A percentile compares a stretch with the other conserved stretches of the same genome.
phyloP scores from a whole-genome alignment of 2,329 filamentous ascomycete species.

The Chaetoscypha palmicola region DNA sequence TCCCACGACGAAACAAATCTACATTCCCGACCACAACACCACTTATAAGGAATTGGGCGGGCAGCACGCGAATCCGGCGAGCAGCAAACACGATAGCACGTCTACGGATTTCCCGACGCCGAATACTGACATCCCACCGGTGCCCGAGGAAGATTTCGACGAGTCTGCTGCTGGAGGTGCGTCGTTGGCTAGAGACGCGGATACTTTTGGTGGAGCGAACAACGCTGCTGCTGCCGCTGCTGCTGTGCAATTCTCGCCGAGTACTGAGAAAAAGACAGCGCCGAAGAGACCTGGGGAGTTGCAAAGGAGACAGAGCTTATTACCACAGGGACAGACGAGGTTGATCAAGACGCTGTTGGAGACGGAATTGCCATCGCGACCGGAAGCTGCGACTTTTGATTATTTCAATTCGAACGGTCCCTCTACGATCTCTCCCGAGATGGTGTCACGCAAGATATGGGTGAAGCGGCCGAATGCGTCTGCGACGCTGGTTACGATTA shows the following conservation, averaged over 20 bases:
- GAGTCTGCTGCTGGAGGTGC: too few relatives aligned
- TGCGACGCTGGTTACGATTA: conserved; percentile 76
- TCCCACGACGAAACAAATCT: neutral
- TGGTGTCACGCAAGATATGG: conserved; percentile 81
- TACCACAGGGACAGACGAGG: conserved; percentile 39
- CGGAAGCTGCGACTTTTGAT: conserved; percentile 30
- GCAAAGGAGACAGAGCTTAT: conserved; percentile 36
- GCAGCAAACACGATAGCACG: conserved; percentile 20
- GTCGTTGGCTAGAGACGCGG: too few relatives aligned
- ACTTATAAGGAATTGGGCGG: conserved; percentile 5
- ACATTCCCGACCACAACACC: conserved; percentile 5
- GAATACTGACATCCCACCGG: conserved; percentile 24
- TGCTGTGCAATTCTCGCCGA: neutral
- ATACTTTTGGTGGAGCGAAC: neutral
- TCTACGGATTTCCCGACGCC: conserved; percentile 29
- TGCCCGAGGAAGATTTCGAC: conserved; percentile 19
- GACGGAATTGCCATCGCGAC: conserved; percentile 30
- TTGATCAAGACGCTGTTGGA: conserved; percentile 49
- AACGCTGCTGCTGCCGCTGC: neutral
- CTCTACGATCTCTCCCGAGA: conserved; percentile 32
- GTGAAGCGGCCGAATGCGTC: conserved; percentile 82
- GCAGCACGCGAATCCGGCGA: conserved; percentile 12
- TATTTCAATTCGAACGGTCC: conserved; percentile 29
- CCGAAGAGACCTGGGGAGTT: conserved; percentile 20
- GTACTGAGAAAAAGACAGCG: conserved; percentile 6